phyloP scores from a whole-genome alignment of 2,329 filamentous ascomycete genomes.

The Diaporthe ilicicola region DNA sequence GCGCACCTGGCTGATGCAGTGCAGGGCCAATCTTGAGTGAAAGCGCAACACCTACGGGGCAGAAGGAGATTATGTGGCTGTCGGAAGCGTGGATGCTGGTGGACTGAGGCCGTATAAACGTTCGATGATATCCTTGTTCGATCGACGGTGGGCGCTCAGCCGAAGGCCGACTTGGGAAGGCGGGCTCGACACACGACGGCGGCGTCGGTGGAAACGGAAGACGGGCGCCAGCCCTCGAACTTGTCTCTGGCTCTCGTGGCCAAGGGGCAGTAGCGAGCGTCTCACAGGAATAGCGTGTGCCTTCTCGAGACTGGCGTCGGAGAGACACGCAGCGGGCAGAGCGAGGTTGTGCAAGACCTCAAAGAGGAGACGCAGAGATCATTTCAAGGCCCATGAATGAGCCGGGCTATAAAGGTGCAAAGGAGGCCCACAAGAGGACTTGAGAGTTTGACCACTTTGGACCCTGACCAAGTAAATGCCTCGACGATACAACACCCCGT shows the following conservation, averaged over 20 bases:
- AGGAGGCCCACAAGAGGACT: neutral
- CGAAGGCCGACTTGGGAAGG: neutral
- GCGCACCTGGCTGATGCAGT: conserved; percentile 21
- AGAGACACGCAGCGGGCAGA: conserved; percentile 5
- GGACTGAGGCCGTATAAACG: conserved; percentile 29
- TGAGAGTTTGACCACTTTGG: neutral
- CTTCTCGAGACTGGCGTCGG: conserved; percentile 30
- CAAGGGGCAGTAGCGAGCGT: conserved; percentile 28
- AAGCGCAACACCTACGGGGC: conserved; percentile 25
- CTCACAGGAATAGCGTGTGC: conserved; percentile 24
- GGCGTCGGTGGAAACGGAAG: conserved; percentile 8
- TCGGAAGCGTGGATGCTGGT: conserved; percentile 15
- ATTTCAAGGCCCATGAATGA: conserved; percentile 7
- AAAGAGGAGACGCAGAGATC: conserved; percentile 8
- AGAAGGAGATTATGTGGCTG: conserved; percentile 26
- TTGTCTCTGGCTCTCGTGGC: conserved; percentile 30
- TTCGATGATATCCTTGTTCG: conserved; percentile 27
- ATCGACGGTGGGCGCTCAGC: conserved; percentile 17
- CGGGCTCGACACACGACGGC: neutral
- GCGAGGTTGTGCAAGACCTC: conserved; percentile 21
- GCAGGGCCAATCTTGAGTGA: conserved; percentile 1
- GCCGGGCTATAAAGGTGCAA: conserved; percentile 13
- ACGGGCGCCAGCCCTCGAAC: conserved; percentile 18
- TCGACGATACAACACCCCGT: neutral
- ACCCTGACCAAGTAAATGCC: too few relatives aligned